Evolutionary conservation across 176 grass and related monocot species (phyloP).

Genomic region (Aegilops tauschii): DNA sequence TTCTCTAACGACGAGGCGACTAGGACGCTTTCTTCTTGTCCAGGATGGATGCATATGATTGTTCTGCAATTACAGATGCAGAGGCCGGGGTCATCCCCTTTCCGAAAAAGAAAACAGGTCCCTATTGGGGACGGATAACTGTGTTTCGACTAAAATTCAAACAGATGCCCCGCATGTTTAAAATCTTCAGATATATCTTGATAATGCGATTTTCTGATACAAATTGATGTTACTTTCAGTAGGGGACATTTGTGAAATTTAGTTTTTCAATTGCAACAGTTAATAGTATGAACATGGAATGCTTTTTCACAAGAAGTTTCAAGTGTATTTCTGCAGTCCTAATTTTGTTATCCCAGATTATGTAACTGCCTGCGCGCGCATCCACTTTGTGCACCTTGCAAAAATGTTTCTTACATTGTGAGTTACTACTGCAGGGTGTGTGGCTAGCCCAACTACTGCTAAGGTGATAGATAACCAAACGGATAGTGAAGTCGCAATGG

Average conservation of each 20-base stretch:
- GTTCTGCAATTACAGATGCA: background rate
- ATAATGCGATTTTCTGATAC: background rate
- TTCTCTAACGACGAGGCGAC: no score
- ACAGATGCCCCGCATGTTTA: background rate
- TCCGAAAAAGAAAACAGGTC: background rate
- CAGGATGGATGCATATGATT: background rate
- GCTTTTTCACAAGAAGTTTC: background rate
- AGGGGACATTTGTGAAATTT: background rate
- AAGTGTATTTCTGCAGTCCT: background rate
- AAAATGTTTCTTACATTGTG: background rate
- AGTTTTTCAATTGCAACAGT: background rate
- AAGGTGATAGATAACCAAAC: slow-evolving; percentile 26
- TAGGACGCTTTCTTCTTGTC: background rate
- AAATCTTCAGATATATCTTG: background rate
- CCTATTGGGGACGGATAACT: background rate
- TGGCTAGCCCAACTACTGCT: slow-evolving; percentile 21
- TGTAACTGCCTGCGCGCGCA: background rate
- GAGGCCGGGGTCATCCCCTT: no score
- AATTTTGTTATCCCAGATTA: background rate
- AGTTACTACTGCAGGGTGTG: slow-evolving; percentile 16
- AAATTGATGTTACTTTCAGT: background rate
- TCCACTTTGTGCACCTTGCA: background rate
- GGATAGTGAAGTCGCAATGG: slow-evolving; percentile 56
- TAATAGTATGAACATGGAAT: background rate
- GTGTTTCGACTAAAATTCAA: background rate